Evolutionary conservation across 2,329 filamentous ascomycete genomes (phyloP).

Genomic region (Neofusicoccum parvum): DNA sequence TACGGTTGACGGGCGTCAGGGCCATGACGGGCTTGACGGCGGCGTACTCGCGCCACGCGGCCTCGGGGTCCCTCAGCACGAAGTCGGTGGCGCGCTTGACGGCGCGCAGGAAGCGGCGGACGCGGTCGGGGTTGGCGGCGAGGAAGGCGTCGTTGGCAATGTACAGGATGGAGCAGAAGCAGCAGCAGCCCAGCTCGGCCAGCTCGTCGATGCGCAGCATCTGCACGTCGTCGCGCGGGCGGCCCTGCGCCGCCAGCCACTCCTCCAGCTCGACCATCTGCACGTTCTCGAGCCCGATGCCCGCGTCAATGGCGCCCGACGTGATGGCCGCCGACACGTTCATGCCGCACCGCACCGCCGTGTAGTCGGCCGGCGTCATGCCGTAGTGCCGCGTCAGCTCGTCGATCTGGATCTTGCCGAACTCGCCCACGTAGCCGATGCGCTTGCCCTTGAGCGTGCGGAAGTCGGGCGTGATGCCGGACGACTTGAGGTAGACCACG

Average conservation of each 20-base stretch:
- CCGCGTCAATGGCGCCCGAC: slow-evolving; percentile 71
- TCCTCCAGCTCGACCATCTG: slow-evolving; percentile 83
- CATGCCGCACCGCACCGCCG: slow-evolving; percentile 77
- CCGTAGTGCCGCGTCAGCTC: slow-evolving; percentile 78
- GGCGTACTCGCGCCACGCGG: slow-evolving; percentile 69
- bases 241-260: slow-evolving; percentile 67
- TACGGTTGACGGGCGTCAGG: slow-evolving; percentile 64
- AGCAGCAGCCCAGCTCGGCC: slow-evolving; percentile 78
- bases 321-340: slow-evolving; percentile 79
- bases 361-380: slow-evolving; percentile 73
- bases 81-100: slow-evolving; percentile 75
- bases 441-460: slow-evolving; percentile 73
- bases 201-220: slow-evolving; percentile 83
- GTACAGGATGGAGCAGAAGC: slow-evolving; percentile 81
- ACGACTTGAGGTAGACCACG: slow-evolving; percentile 73
- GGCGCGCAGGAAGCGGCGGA: slow-evolving; percentile 68
- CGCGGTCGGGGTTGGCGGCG: slow-evolving; percentile 65
- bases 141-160: slow-evolving; percentile 76
- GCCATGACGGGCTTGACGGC: slow-evolving; percentile 73
- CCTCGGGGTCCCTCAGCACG: slow-evolving; percentile 64
- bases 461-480: slow-evolving; percentile 75
- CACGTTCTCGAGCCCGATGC: slow-evolving; percentile 77
- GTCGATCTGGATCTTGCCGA: slow-evolving; percentile 82
- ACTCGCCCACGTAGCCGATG: slow-evolving; percentile 79
- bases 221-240: slow-evolving; percentile 68